phyloP scores from a whole-genome alignment of 305 asterid genomes.

The Solanum hybrid region DNA sequence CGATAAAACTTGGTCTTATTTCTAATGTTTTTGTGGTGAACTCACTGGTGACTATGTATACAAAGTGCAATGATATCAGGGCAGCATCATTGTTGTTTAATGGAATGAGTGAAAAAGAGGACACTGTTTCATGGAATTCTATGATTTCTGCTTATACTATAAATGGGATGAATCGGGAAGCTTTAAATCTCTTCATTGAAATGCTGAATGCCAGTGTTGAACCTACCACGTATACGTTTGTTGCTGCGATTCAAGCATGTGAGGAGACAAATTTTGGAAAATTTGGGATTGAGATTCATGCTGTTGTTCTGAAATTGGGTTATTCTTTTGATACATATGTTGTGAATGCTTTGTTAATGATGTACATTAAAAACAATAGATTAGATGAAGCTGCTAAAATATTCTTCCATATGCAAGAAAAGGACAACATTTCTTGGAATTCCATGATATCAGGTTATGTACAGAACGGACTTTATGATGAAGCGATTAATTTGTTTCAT shows the following conservation, averaged over 20 bases:
- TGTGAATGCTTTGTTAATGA: conserved; percentile 58
- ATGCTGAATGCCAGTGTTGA: conserved; percentile 35
- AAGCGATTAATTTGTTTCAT: conserved; percentile 36
- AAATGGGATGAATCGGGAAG: conserved; percentile 37
- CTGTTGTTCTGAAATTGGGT: conserved; percentile 34
- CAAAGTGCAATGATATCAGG: conserved; percentile 40
- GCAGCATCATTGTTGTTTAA: conserved; percentile 40
- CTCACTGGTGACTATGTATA: conserved; percentile 52
- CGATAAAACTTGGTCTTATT: conserved; percentile 35
- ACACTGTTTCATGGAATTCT: conserved; percentile 73
- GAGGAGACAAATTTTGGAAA: conserved; percentile 35
- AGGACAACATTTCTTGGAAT: conserved; percentile 68
- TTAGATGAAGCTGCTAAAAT: conserved; percentile 48
- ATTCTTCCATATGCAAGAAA: conserved; percentile 32
- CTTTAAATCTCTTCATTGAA: conserved; percentile 37
- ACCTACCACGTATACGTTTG: conserved; percentile 68
- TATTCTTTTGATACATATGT: conserved; percentile 36
- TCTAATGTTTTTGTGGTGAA: conserved; percentile 41
- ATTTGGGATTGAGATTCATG: conserved; percentile 45
- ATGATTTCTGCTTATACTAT: conserved; percentile 49
- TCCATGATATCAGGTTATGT: conserved; percentile 69
- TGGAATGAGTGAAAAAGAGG: conserved; percentile 31
- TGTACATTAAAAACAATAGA: conserved; percentile 50
- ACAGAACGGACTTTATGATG: conserved; percentile 41
- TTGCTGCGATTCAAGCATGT: conserved; percentile 70